Conservation (phyloP, 2,329 filamentous ascomycete species). For the Aspergillus transmontanensis region DNA sequence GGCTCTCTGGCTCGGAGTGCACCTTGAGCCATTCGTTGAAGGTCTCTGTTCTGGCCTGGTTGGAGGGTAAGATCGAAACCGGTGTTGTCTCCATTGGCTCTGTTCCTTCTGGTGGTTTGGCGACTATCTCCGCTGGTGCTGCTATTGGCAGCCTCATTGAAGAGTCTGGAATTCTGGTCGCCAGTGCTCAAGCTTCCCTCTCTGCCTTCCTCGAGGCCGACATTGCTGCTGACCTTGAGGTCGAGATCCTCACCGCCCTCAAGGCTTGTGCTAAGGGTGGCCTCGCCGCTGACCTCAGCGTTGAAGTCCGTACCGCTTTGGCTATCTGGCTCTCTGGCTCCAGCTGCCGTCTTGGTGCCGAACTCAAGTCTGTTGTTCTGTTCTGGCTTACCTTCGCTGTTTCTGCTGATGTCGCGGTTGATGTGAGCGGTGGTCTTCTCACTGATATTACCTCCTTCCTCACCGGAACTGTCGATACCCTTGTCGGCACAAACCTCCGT, state of each 20-base stretch:
- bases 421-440: conserved; percentile 30
- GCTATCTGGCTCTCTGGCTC: conserved; percentile 36
- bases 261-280: conserved; percentile 32
- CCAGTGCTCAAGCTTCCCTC: conserved; percentile 33
- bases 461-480: conserved; percentile 28
- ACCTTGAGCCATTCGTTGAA: conserved; percentile 32
- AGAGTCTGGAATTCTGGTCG: conserved; percentile 30
- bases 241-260: conserved; percentile 32
- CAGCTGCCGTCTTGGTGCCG: conserved; percentile 35
- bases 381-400: conserved; percentile 40
- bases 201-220: conserved; percentile 36
- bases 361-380: conserved; percentile 40
- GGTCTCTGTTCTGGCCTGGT: conserved; percentile 34
- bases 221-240: conserved; percentile 29
- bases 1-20: conserved; percentile 31
- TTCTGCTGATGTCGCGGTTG: conserved; percentile 29
- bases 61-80: conserved; percentile 30
- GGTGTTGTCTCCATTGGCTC: conserved; percentile 32
- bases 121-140: conserved; percentile 36
- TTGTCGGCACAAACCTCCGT: conserved; percentile 34
- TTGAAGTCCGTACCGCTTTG: conserved; percentile 34
- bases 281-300: conserved; percentile 29
- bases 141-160: conserved; percentile 34
- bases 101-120: conserved; percentile 31
- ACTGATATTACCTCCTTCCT: conserved; percentile 34